Evolutionary conservation across 306 rosid species (phyloP), one percentile per base, ranked within the genome.

Genomic region (Luffa aegyptiaca): DNA sequence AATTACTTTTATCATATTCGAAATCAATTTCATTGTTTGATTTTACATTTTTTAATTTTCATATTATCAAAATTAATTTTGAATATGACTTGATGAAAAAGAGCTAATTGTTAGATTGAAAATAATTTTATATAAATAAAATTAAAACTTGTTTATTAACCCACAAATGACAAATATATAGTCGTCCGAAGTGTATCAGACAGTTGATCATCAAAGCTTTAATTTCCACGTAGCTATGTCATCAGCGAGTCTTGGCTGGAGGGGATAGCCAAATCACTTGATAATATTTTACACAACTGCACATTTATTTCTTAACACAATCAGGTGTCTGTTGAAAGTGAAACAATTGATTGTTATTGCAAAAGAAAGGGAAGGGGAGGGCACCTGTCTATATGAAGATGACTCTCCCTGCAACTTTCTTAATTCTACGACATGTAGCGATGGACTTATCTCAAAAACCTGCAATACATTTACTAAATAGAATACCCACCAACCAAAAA

Each of bases 401-500:
- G 91, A 80, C 81, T 95, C 98, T 82, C 98, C 98, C 36, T 56
- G 81, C 31, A 90, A 83, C 84, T 92, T 95, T 72, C 97, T 91
- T 46, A 95, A 46, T 71, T 95, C 98, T 73, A 95, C 96, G 9
- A 91, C 96, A 53, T 79, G 73, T 80, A 90, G 79, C 14, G 97
- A 90, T 58, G 92, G 86, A 76, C 91, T 86, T 79, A 95, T 87
- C 88, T 92, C 97, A 70, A 91, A 91, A 63, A 92, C 90, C 98
- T 94, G 94, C 55, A 48, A 18, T 53, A 35, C 11, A 5, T 7
- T 75, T 75, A 46, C 61, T 12, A 6, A n/a, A 20, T 16, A 65
- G 20, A 71, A 12, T 17, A 21, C 14, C 36, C 36, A 63, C 21
- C 42, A 20, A 9, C 68, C 51, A 18, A 17, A 59, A 37, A 37